Conservation (phyloP, 164 flowering plant genomes). For the Vitis cinerea region DNA sequence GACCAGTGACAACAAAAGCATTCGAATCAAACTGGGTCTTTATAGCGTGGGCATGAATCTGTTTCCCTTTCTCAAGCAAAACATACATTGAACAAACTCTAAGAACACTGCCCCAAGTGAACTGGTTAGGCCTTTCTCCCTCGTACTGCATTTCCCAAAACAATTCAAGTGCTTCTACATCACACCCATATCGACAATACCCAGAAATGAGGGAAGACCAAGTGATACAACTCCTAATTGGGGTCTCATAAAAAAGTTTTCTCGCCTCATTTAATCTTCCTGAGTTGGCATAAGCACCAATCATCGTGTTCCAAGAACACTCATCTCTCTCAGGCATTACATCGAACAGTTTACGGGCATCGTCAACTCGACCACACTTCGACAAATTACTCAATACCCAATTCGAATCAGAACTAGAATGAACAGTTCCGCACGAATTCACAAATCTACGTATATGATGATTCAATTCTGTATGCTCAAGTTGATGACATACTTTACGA, state of each 20-base stretch:
- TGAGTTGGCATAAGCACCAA: slow-evolving; percentile 56
- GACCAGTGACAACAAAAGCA: slow-evolving; percentile 63
- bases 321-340: slow-evolving; percentile 65
- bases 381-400: slow-evolving; percentile 27
- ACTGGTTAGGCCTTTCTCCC: slow-evolving; percentile 63
- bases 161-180: slow-evolving; percentile 46
- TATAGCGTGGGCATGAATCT: slow-evolving; percentile 57
- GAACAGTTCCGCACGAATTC: not conserved
- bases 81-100: slow-evolving; percentile 47
- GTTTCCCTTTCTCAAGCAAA: slow-evolving; percentile 46
- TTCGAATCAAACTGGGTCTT: slow-evolving; percentile 52
- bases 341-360: slow-evolving; percentile 75
- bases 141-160: slow-evolving; percentile 68
- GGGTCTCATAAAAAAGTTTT: slow-evolving; percentile 42
- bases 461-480: not conserved
- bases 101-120: slow-evolving; percentile 65
- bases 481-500: not conserved
- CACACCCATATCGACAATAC: slow-evolving; percentile 44
- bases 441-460: not conserved
- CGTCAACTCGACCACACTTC: slow-evolving; percentile 57
- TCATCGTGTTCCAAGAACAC: slow-evolving; percentile 79
- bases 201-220: slow-evolving; percentile 89
- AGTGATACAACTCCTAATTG: slow-evolving; percentile 46
- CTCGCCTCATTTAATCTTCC: slow-evolving; percentile 64
- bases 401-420: slow-evolving; percentile 13